These are phyloP conservation scores for Suhomyces sp. DNA, from an alignment of 805 yeast species.

Conservation along the genomic window DNA sequence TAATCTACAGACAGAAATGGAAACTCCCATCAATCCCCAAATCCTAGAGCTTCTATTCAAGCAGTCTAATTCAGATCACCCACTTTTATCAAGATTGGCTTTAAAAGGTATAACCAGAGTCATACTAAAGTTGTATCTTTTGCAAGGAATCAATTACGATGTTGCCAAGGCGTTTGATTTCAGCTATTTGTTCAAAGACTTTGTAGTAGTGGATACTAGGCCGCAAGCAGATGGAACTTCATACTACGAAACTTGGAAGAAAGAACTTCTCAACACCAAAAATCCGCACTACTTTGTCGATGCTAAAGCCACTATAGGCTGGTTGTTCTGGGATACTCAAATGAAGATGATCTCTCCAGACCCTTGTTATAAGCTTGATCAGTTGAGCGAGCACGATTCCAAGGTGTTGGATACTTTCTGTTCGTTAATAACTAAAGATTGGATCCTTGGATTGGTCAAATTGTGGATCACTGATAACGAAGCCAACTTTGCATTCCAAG, in stretches of 20 bases:
- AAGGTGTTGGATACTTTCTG: constrained; percentile 44
- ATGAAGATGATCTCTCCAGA: constrained; percentile 46
- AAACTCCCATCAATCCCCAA: constrained; percentile 39
- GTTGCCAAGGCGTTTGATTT: constrained; percentile 43
- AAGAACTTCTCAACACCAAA: constrained; percentile 49
- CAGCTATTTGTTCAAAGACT: constrained; percentile 29
- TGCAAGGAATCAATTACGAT: constrained; percentile 49
- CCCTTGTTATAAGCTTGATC: constrained; percentile 17
- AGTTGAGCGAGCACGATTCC: constrained; percentile 43
- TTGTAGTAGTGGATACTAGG: constrained; percentile 41
- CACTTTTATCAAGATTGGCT: constrained; percentile 58
- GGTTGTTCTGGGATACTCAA: constrained; percentile 70
- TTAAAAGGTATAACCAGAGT: constrained; percentile 54
- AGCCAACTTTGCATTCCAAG: constrained; percentile 61
- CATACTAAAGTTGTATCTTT: constrained; percentile 42
- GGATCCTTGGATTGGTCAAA: constrained; percentile 54
- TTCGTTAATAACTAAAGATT: constrained; percentile 45
- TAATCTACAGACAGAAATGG: constrained; percentile 52
- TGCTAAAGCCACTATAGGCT: constrained; percentile 55
- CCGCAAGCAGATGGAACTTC: constrained; percentile 27
- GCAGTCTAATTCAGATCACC: constrained; percentile 61
- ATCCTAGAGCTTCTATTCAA: constrained; percentile 44
- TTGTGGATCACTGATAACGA: constrained; percentile 67
- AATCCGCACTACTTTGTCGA: constrained; percentile 57
- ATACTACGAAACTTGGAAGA: constrained; percentile 42